Base-by-base conservation (phyloP, 2,329 filamentous ascomycete species). In the Xylaria hypoxylon region DNA sequence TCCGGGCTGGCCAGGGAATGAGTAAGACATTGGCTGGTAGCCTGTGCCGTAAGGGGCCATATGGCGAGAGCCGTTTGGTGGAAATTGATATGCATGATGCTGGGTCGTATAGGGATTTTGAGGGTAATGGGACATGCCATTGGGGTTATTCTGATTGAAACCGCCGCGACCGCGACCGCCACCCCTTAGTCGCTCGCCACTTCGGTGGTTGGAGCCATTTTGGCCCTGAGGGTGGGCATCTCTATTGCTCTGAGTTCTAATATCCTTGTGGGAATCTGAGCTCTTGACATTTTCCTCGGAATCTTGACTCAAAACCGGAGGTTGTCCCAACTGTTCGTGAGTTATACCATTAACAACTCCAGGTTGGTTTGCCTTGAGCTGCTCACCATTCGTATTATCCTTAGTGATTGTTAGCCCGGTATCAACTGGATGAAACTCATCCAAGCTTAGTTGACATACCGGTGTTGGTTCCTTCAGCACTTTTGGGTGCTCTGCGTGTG, bases 91-190 rank as follows among this genome's bases (percentile, higher is more conserved):
- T 2, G 68, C 48, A 38, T 67, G 56, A 45, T 69, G 38, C 26
- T 69, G 65, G 31, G 69, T 61, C 5, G 62, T 24, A 40, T 71
- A 76, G 17, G 71, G 55, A 26, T 69, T 56, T 45, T 73, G 74
- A 3, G 70, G 8, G 52, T 77, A 72, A 53, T 75, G 76, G 26
- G 69, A 40, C 19, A 72, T 57, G 48, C 76, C 72, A 26, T 76
- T 77, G 28, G 72, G 2, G n/a, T 68, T 69, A 44, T 59, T 67
- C 24, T 66, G 63, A 40, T 68, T 68, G 51, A 80, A 79, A 22
- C 75, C 76, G 64, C 79, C 82, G 58, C 84, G 79, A 47, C 80
- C 80, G 48, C 82, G 81, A 64, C 83, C 79, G 22, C 80, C 80
- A 60, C 84, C 84, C 65, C 84, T 81, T 47, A 77, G 71, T 64